phyloP scores from a whole-genome alignment of 164 flowering plant genomes.

The Chimonanthus praecox region DNA sequence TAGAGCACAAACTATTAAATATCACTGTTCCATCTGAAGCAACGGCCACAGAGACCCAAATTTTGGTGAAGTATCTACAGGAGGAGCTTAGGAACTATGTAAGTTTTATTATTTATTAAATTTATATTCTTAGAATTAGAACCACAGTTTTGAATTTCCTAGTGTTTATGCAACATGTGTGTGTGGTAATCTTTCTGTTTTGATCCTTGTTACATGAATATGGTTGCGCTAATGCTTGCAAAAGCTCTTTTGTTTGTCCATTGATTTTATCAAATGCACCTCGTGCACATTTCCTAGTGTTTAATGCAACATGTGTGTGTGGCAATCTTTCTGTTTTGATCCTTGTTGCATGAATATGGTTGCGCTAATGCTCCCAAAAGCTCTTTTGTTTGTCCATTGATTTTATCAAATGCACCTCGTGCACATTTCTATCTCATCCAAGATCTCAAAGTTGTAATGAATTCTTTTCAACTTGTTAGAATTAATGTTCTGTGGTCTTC shows the following conservation, averaged over 20 bases:
- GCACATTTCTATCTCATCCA: neutral
- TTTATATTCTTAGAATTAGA: neutral
- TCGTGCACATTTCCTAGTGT: neutral
- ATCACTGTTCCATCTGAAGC: conserved; percentile 34
- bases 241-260: neutral
- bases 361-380: neutral
- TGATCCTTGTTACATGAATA: neutral
- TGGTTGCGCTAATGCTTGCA: neutral
- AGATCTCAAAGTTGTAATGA: neutral
- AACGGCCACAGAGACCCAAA: conserved; percentile 30
- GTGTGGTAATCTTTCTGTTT: neutral
- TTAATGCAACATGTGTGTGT: neutral
- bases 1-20: conserved; percentile 43
- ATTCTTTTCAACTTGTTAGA: neutral
- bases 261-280: neutral
- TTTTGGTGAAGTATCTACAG: conserved; percentile 78
- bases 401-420: neutral
- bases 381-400: neutral
- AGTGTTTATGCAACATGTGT: neutral
- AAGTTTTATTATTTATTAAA: conserved; percentile 23
- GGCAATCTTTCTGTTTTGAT: neutral
- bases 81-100: conserved; percentile 81
- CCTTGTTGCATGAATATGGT: neutral
- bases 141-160: neutral
- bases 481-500: neutral